These are phyloP conservation scores for Strobilomyces echinocephalus DNA, from an alignment of 768 basidiomycete species.

Conservation along the genomic window DNA sequence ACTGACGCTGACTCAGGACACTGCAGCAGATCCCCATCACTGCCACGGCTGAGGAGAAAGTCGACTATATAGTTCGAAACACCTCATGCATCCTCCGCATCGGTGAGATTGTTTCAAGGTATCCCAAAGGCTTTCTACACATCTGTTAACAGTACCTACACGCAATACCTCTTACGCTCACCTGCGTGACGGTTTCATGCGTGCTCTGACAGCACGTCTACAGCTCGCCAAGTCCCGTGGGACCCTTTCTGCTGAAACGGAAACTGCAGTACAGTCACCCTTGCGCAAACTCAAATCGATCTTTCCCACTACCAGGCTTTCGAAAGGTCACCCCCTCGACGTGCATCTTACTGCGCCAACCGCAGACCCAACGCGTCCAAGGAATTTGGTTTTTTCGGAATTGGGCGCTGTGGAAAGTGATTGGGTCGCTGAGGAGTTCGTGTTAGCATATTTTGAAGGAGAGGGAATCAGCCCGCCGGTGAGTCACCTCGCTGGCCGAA, in stretches of 20 bases:
- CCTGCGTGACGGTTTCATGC: constrained; percentile 78
- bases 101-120: constrained; percentile 36
- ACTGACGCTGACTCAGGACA: neutral
- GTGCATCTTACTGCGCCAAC: constrained; percentile 59
- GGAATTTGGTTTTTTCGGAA: constrained; percentile 63
- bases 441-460: constrained; percentile 71
- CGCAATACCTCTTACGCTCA: constrained; percentile 74
- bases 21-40: constrained; percentile 44
- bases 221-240: constrained; percentile 47
- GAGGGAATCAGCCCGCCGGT: constrained; percentile 69
- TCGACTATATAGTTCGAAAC: constrained; percentile 60
- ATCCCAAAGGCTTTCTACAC: neutral
- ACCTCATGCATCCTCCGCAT: constrained; percentile 73
- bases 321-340: constrained; percentile 67
- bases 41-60: constrained; percentile 65
- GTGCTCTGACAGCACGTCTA: constrained; percentile 63
- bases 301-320: constrained; percentile 65
- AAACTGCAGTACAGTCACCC: constrained; percentile 53
- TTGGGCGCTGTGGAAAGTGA: constrained; percentile 66
- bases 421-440: constrained; percentile 72
- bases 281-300: constrained; percentile 70
- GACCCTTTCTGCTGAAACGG: constrained; percentile 54
- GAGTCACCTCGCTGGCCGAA: constrained; percentile 18
- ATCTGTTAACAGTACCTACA: constrained; percentile 57
- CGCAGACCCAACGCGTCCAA: constrained; percentile 39